These are phyloP conservation scores for Acorus calamus DNA, from an alignment of 106 monocot species.

Conservation along the genomic window DNA sequence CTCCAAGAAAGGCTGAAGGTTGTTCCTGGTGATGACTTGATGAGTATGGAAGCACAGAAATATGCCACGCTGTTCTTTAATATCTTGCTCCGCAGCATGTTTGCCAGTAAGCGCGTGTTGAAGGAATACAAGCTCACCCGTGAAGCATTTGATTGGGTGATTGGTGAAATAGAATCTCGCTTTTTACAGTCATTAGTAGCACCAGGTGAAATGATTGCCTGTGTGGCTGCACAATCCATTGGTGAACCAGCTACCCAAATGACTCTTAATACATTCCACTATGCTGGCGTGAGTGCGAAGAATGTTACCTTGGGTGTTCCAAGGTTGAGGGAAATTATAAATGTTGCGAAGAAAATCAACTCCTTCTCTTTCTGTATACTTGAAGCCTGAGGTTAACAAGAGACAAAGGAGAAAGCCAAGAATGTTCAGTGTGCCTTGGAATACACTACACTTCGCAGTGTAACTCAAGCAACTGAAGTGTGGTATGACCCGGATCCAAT, in stretches of 20 bases:
- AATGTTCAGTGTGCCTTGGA: constrained; percentile 97
- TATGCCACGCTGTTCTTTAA: constrained; percentile 97
- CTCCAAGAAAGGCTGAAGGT: constrained; percentile 95
- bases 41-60: constrained; percentile 98
- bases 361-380: constrained; percentile 88
- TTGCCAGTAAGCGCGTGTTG: constrained; percentile 92
- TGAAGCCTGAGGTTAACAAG: constrained; percentile 68
- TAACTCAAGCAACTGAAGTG: constrained; percentile 93
- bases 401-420: constrained; percentile 82
- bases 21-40: constrained; percentile 89
- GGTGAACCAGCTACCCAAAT: constrained; percentile 99
- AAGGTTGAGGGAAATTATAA: constrained; percentile 93
- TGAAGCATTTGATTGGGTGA: constrained; percentile 99
- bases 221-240: constrained; percentile 99
- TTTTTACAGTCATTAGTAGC: constrained; percentile 94
- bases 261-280: constrained; percentile 98
- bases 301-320: constrained; percentile 98
- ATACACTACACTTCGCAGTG: constrained; percentile 90
- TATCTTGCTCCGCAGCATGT: constrained; percentile 88
- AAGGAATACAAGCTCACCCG: constrained; percentile 91
- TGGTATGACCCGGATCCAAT: constrained; percentile 98
- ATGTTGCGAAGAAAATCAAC: constrained; percentile 99
- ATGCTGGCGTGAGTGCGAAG: constrained; percentile 99
- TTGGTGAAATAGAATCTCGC: constrained; percentile 97
- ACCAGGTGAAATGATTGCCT: constrained; percentile 99